Percentiles rank a stretch among this genome's conserved stretches.
Conservation (phyloP, 2,329 filamentous ascomycete species). For the Nemania sp. region DNA sequence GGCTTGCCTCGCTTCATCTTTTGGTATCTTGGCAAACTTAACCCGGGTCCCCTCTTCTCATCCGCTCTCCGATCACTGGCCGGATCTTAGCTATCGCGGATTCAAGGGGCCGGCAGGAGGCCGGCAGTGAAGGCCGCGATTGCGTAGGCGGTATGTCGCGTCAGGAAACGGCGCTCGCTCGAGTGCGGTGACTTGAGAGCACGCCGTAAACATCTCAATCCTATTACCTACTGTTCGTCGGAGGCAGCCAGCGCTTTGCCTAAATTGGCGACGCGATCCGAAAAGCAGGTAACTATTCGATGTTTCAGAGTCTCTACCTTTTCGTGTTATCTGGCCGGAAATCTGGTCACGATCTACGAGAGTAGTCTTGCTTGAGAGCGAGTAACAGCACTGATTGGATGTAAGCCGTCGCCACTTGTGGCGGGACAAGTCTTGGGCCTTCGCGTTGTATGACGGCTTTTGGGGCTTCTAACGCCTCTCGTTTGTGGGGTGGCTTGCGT, state of each 20-base stretch:
- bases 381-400: slow-evolving; percentile 28
- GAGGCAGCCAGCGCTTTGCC: slow-evolving; percentile 24
- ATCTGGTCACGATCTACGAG: no score
- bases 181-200: no score
- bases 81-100: slow-evolving; percentile 5
- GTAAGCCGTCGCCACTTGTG: slow-evolving; percentile 24
- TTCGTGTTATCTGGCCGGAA: no score
- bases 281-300: no score
- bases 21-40: slow-evolving; percentile 5
- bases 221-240: neutral
- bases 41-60: neutral
- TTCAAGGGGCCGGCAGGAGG: slow-evolving; percentile 15
- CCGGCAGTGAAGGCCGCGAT: slow-evolving; percentile 6
- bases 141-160: no score
- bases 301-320: slow-evolving; percentile 34
- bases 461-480: slow-evolving; percentile 25
- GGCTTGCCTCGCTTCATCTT: neutral
- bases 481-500: slow-evolving; percentile 27
- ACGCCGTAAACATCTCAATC: no score
- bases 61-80: slow-evolving; percentile 14
- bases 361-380: slow-evolving; percentile 2
- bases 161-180: no score
- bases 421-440: slow-evolving; percentile 3
- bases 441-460: slow-evolving; percentile 6
- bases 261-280: slow-evolving; percentile 24